Evolutionary conservation across 2,329 filamentous ascomycete species (phyloP).

Genomic region (Gnomoniopsis sp.): DNA sequence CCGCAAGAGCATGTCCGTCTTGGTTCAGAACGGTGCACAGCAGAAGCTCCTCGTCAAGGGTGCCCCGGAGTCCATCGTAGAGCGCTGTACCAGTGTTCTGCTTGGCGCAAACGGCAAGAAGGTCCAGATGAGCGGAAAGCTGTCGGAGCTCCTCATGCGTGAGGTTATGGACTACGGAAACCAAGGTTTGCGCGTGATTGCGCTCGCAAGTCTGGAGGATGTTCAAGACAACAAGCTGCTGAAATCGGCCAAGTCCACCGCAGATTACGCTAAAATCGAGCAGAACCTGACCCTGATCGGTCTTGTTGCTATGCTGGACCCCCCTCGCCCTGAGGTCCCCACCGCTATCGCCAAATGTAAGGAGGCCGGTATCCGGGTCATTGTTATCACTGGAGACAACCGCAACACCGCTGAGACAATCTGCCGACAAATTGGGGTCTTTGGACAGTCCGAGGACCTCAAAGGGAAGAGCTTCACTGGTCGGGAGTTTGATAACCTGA

Average conservation of each 20-base stretch:
- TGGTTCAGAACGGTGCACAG: conserved; percentile 66
- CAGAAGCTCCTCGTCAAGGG: conserved; percentile 93
- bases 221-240: conserved; percentile 68
- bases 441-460: conserved; percentile 76
- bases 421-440: conserved; percentile 94
- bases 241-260: conserved; percentile 72
- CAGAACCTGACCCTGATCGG: conserved; percentile 93
- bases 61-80: conserved; percentile 89
- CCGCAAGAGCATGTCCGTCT: conserved; percentile 98
- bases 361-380: conserved; percentile 89
- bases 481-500: conserved; percentile 86
- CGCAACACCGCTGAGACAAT: conserved; percentile 97
- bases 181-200: conserved; percentile 89
- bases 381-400: conserved; percentile 98
- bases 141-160: conserved; percentile 67
- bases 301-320: conserved; percentile 94
- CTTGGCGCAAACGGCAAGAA: conserved; percentile 76
- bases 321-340: conserved; percentile 87
- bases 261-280: conserved; percentile 83
- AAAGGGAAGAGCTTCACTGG: conserved; percentile 93
- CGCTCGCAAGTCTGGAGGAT: conserved; percentile 80
- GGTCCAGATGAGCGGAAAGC: conserved; percentile 66
- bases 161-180: conserved; percentile 91
- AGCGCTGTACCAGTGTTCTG: conserved; percentile 81
- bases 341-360: conserved; percentile 84